Evolutionary conservation across 495 filamentous ascomycete species (phyloP).

Genomic region (Hyaloscypha variabilis): DNA sequence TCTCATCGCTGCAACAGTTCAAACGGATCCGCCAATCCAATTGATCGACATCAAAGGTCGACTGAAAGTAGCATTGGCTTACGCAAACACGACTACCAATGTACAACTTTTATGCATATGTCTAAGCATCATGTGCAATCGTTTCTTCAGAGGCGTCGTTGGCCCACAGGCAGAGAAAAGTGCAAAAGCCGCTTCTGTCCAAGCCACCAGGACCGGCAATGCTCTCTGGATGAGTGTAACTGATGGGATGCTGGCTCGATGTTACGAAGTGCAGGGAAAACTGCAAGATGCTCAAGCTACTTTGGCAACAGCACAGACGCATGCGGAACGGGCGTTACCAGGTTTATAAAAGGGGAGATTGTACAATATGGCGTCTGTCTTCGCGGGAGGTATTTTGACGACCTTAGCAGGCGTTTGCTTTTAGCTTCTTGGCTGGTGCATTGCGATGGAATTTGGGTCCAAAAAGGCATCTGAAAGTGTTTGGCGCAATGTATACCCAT

Average conservation of each 20-base stretch:
- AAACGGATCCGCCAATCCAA: slow-evolving; percentile 51
- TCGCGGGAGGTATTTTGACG: not conserved
- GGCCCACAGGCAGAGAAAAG: slow-evolving; percentile 92
- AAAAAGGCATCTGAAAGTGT: slow-evolving; percentile 13
- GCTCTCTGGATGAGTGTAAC: slow-evolving; percentile 85
- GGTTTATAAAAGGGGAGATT: not conserved
- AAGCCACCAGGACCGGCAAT: slow-evolving; percentile 77
- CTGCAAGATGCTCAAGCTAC: slow-evolving; percentile 55
- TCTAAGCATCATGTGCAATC: slow-evolving; percentile 81
- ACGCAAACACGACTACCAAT: slow-evolving; percentile 47
- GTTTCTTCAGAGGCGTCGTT: slow-evolving; percentile 83
- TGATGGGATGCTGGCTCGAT: slow-evolving; percentile 76
- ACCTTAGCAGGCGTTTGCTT: not conserved
- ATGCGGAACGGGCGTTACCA: slow-evolving; percentile 28
- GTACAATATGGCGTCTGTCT: slow-evolving; percentile 3
- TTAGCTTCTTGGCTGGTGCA: slow-evolving; percentile 3
- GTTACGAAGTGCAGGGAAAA: slow-evolving; percentile 72
- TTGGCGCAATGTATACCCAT: slow-evolving; percentile 29
- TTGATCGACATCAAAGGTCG: slow-evolving; percentile 77
- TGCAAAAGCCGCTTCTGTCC: slow-evolving; percentile 69
- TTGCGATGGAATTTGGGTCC: slow-evolving; percentile 10
- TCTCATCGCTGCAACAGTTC: slow-evolving; percentile 71
- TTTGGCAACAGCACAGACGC: slow-evolving; percentile 14
- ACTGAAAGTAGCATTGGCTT: slow-evolving; percentile 62
- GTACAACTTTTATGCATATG: slow-evolving; percentile 80